Percentiles rank a stretch among this genome's conserved stretches.
phyloP scores from a whole-genome alignment of 2,329 filamentous ascomycete genomes.

The Clarireedia sp. region DNA sequence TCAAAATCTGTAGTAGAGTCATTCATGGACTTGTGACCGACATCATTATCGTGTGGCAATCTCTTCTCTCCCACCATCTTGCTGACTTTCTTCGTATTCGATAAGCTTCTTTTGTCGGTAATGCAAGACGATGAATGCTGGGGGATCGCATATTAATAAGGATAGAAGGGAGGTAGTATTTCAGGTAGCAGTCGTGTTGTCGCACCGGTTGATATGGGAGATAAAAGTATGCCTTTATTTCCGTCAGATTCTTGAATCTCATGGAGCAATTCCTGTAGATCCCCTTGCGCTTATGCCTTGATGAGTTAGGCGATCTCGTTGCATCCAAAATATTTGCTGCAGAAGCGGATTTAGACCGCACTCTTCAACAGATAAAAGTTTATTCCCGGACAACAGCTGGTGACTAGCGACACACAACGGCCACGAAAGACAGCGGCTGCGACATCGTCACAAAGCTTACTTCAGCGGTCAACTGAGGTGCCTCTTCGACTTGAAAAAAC shows the following conservation, averaged over 20 bases:
- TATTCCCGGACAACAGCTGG: neutral
- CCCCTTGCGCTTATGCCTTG: neutral
- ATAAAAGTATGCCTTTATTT: neutral
- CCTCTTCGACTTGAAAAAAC: too few relatives aligned
- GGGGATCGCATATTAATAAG: too few relatives aligned
- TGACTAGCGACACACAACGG: too few relatives aligned
- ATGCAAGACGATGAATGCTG: neutral
- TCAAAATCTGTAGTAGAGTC: slow-evolving; percentile 8
- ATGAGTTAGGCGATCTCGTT: slow-evolving; percentile 1
- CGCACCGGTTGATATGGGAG: neutral
- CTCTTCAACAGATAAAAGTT: neutral
- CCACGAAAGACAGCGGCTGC: neutral
- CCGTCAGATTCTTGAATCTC: neutral
- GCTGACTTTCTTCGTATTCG: neutral
- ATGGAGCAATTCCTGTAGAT: neutral
- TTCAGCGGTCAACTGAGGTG: too few relatives aligned
- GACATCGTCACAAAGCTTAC: too few relatives aligned
- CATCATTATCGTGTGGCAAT: slow-evolving; percentile 13
- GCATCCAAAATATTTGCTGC: neutral
- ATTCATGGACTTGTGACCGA: slow-evolving; percentile 9
- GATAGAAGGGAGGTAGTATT: neutral
- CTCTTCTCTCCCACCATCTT: slow-evolving; percentile 18
- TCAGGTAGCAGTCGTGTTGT: too few relatives aligned
- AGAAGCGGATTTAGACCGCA: neutral
- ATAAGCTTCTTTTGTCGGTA: neutral